These are phyloP conservation scores for Scedosporium aurantiacum DNA, from an alignment of 2,329 filamentous ascomycete genomes.

Conservation along the genomic window DNA sequence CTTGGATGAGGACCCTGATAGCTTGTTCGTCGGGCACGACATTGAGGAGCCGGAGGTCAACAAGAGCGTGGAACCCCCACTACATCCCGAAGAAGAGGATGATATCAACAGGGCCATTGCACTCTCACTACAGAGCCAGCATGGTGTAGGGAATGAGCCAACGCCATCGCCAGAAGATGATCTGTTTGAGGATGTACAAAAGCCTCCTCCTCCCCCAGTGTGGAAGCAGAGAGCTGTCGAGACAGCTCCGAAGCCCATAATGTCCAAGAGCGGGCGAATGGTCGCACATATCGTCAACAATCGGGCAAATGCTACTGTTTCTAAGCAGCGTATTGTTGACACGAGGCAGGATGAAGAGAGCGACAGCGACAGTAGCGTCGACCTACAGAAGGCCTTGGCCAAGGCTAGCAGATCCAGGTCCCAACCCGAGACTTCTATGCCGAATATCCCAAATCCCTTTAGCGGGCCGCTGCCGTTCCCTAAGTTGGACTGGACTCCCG, in stretches of 20 bases:
- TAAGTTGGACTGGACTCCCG: slow-evolving; percentile 61
- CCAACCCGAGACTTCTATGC: neutral
- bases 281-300: slow-evolving; percentile 69
- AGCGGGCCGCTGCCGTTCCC: slow-evolving; percentile 84
- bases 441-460: slow-evolving; percentile 39
- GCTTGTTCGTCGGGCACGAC: slow-evolving; percentile 41
- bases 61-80: slow-evolving; percentile 11
- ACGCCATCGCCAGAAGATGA: slow-evolving; percentile 20
- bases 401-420: slow-evolving; percentile 26
- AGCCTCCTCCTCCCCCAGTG: slow-evolving; percentile 26
- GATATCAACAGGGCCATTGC: slow-evolving; percentile 75
- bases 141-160: slow-evolving; percentile 24
- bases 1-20: slow-evolving; percentile 30
- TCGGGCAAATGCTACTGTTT: slow-evolving; percentile 51
- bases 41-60: slow-evolving; percentile 8
- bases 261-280: slow-evolving; percentile 41
- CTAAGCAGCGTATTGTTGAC: slow-evolving; percentile 22
- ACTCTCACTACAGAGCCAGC: slow-evolving; percentile 64
- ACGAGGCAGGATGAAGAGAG: slow-evolving; percentile 48
- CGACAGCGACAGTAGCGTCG: slow-evolving; percentile 67
- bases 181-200: slow-evolving; percentile 38
- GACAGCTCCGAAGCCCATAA: slow-evolving; percentile 38
- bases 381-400: slow-evolving; percentile 65
- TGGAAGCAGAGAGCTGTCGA: slow-evolving; percentile 46
- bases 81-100: slow-evolving; percentile 32